phyloP scores from a whole-genome alignment of 495 filamentous ascomycete species.

The Ramalina intermedia region DNA sequence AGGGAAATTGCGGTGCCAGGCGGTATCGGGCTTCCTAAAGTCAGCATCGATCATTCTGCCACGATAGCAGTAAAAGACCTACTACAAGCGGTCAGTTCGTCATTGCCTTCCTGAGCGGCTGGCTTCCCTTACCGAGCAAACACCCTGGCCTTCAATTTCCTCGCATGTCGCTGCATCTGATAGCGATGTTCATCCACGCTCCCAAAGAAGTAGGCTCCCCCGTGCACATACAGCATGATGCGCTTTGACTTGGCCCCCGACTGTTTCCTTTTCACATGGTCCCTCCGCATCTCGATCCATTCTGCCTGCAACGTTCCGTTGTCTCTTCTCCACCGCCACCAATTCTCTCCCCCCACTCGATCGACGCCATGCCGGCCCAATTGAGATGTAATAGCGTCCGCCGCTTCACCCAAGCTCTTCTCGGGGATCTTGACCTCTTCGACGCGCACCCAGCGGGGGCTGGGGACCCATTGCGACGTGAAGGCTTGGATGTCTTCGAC shows the following conservation, averaged over 20 bases:
- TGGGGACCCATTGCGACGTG: conserved; percentile 77
- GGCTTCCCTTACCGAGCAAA: conserved; percentile 45
- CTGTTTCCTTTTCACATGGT: conserved; percentile 58
- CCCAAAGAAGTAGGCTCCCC: conserved; percentile 74
- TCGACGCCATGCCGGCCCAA: conserved; percentile 61
- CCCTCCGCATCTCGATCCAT: conserved; percentile 88
- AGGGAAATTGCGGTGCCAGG: conserved; percentile 84
- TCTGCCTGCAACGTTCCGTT: conserved; percentile 57
- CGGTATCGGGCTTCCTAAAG: conserved; percentile 50
- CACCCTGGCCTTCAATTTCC: conserved; percentile 79
- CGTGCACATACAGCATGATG: conserved; percentile 89
- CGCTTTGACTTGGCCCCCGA: conserved; percentile 43
- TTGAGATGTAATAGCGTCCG: conserved; percentile 46
- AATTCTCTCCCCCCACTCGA: conserved; percentile 64
- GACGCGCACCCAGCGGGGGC: conserved; percentile 74
- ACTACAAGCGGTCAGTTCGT: neutral
- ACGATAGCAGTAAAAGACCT: neutral
- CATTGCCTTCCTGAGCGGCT: neutral
- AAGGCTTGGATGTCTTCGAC: conserved; percentile 88
- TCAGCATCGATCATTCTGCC: neutral
- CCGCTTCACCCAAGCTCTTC: conserved; percentile 43
- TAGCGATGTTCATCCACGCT: conserved; percentile 91
- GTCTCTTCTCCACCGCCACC: conserved; percentile 85
- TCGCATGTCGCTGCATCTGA: conserved; percentile 87
- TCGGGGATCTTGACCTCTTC: conserved; percentile 57